Base-by-base conservation (phyloP, 352 stramenopile genomes). In the Phytophthora sp. region DNA sequence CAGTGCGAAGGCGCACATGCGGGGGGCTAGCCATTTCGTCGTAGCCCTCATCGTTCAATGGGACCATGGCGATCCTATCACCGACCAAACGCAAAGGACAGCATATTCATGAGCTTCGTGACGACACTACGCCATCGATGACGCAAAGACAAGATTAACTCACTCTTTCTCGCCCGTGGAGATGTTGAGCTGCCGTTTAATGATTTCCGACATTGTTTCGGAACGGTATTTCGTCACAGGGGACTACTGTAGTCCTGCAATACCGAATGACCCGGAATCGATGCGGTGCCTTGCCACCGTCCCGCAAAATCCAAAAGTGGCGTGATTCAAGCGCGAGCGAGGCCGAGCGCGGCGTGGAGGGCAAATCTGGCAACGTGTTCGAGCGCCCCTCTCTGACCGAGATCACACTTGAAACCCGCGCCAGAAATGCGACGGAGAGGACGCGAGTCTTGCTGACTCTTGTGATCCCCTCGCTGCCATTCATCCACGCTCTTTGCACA, bases 1-100 rank as follows among this genome's bases (percentile, higher is more conserved):
- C 72, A 17, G 56, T 69, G n/a, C 79, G 79, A 46, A 76, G 50
- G 32, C 78, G 78, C 30, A 75, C 48, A 17, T 64, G 34, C 23
- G 67, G 50, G 24, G 73, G 66, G 42, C 71, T 87, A 18, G 28
- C 39, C 54, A 74, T 60, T 37, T 72, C 62, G 9, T 54, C 43
- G 28, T 74, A 71, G 28, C 20, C 41, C 21, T 61, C 64, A 17
- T 77, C 69, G 26, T 68, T 77, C 18, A 77, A 45, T 15, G 54
- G 64, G 18, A 72, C 49, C 23, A 64, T 58, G 0, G 41, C 21
- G 27, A 67, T 7, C 13, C 69, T 77, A 17, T 5, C 12, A 42
- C 9, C 23, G 38, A 54, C 31, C 39, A n/a, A 44, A 51, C 23
- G 38, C 31, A 55, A 15, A 45, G 20, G 5, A 39, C 24, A 17